Evolutionary conservation across 2,329 filamentous ascomycete genomes (phyloP), one percentile per base, ranked within the genome.

Genomic region (Nakataea oryzae): DNA sequence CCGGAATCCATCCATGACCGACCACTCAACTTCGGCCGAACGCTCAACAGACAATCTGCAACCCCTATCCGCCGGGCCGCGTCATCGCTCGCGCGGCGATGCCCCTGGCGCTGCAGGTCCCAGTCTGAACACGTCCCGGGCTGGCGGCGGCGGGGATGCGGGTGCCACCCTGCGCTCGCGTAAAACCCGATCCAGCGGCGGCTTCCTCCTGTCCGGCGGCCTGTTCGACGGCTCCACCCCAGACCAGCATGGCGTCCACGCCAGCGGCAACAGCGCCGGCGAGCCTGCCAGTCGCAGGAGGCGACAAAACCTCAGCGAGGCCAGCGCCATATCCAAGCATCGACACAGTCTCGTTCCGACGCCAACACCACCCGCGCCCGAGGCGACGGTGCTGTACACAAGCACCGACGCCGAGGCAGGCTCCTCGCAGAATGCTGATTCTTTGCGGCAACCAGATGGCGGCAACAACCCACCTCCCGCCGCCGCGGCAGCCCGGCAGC

Each of bases 191-290:
- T 74, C 79, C 7, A 77, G 74, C 65, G 79, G 80, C 58, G 79
- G 77, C 9, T 85, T 85, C 66, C 74, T 84, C 60, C 74, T 84
- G 17, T 72, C 77, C 32, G 79, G 81, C 65, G 69, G 75, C 3
- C 68, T 79, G 26, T 62, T 69, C 32, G 69, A 70, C 57, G 70
- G 70, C 8, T 62, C 54, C 11, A 13, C 54, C 14, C 26, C 32
- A 26, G 59, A 41, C 21, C 21, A 50, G 21, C 41, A 50, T 4
- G 59, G 41, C 55, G 50, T n/a, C 3, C 41, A 26, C 30, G 41
- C 27, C 50, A 61, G 50, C 26, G 59, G 50, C 50, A 56, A 29
- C 56, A 58, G 56, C 26, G n/a, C 29, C 21, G 6, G 56, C 26
- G 56, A n/a, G 7, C 21, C 28, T 27, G 56, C 26, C 4, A 58